phyloP scores from a whole-genome alignment of 331 rosid genomes.

The Ulmus americana region DNA sequence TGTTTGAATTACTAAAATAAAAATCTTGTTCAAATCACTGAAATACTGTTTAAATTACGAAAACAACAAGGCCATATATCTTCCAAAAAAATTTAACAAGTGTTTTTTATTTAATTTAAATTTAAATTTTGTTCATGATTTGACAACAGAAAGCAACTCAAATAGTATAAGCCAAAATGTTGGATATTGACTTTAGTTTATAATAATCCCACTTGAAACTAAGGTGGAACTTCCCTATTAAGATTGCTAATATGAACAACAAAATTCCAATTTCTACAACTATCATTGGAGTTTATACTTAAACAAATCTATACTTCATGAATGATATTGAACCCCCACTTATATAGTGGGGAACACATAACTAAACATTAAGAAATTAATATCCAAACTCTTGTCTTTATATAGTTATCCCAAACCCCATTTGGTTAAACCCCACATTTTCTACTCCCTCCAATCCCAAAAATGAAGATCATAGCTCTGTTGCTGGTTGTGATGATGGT shows the following conservation, averaged over 20 bases:
- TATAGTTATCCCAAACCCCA: slow-evolving; percentile 10
- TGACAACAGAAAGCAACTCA: slow-evolving; percentile 25
- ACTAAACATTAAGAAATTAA: slow-evolving; percentile 17
- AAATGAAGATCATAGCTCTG: slow-evolving; percentile 41
- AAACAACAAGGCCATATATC: neutral
- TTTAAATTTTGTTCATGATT: slow-evolving; percentile 2
- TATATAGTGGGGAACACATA: slow-evolving; percentile 35
- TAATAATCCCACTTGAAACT: slow-evolving; percentile 37
- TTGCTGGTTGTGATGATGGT: slow-evolving; percentile 28
- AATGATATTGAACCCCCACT: slow-evolving; percentile 26
- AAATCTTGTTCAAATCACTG: too few relatives aligned
- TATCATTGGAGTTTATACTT: neutral
- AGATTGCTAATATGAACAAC: slow-evolving; percentile 29
- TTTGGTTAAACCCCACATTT: neutral
- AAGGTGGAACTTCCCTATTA: slow-evolving; percentile 33
- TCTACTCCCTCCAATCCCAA: neutral
- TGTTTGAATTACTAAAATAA: too few relatives aligned
- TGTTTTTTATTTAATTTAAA: neutral
- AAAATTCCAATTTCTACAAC: slow-evolving; percentile 19
- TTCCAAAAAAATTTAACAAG: neutral
- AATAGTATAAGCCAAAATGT: slow-evolving; percentile 23
- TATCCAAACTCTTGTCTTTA: slow-evolving; percentile 8
- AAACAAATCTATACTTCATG: slow-evolving; percentile 11
- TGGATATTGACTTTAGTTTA: slow-evolving; percentile 8
- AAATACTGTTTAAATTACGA: too few relatives aligned